Evolutionary conservation across 164 flowering plant genomes (phyloP), one percentile per base, ranked within the genome.

Genomic region (Piper betle): DNA sequence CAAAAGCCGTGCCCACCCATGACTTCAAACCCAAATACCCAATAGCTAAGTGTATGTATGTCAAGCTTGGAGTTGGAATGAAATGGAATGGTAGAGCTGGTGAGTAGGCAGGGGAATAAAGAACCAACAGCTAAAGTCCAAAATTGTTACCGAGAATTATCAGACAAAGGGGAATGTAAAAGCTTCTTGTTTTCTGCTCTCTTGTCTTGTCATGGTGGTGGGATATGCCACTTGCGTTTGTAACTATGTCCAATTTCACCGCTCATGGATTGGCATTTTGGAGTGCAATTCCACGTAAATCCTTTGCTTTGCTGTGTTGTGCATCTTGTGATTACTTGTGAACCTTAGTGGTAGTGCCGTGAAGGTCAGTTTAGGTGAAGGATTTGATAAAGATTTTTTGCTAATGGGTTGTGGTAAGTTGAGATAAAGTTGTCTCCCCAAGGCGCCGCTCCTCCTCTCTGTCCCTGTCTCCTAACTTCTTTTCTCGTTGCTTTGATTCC

Each of bases 1-100:
- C 48, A 59, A 57, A 18, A 48, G 61, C 18, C 46, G 61, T 15
- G 67, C 61, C 43, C 18, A 13, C 41, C 12, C 39, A 46, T 53
- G n/a, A 15, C 54, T 38, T 37, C 4, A 17, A 57, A 56, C 54
- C 57, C 12, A 46, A 61, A 57, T 6, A 33, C 56, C 66, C 20
- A 56, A n/a, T n/a, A n/a, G 25, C 46, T 53, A 53, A 42, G 40
- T 39, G 58, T 54, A n/a, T n/a, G n/a, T 55, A 17, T 20, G 39
- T 25, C 60, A 63, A 16, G 53, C 8, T 15, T 15, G 12, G 1
- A 40, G 39, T 39, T 63, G 66, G 60, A 37, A 39, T 25, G 60
- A 46, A 13, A 54, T 37, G 38, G 33, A 1, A 3, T 37, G 38
- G 55, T 53, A 20, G 19, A 53, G 55, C 12, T 5, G 13, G 58